These are phyloP conservation scores for Xylariaceae sp. DNA, from an alignment of 2,329 filamentous ascomycete genomes.

Conservation along the genomic window DNA sequence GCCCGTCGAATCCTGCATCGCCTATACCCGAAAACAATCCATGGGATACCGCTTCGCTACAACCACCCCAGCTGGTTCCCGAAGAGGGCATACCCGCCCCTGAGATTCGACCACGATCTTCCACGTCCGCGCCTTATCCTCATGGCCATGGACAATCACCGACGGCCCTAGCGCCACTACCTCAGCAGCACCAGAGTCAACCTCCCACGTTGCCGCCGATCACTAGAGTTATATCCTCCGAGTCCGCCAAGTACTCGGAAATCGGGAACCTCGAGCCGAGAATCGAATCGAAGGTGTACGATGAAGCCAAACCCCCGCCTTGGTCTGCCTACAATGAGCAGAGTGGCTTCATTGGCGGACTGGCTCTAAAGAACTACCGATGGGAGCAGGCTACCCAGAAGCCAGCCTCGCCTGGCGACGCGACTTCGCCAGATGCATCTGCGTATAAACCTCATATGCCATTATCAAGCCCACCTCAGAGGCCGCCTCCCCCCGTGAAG, in stretches of 20 bases:
- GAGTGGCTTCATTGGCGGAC: slow-evolving; percentile 47
- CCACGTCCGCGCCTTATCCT: slow-evolving; percentile 21
- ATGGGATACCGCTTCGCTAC: slow-evolving; percentile 32
- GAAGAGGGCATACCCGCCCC: slow-evolving; percentile 38
- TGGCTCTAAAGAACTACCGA: slow-evolving; percentile 45
- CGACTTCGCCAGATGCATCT: slow-evolving; percentile 6
- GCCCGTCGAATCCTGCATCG: slow-evolving; percentile 47
- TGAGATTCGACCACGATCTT: slow-evolving; percentile 32
- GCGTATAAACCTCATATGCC: slow-evolving; percentile 21
- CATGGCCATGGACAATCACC: slow-evolving; percentile 31
- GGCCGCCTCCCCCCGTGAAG: slow-evolving; percentile 19
- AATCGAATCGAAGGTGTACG: slow-evolving; percentile 1
- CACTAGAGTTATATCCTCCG: slow-evolving; percentile 37
- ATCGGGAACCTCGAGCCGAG: slow-evolving; percentile 7
- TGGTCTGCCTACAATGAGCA: slow-evolving; percentile 29
- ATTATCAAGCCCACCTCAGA: slow-evolving; percentile 21
- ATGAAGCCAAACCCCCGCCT: slow-evolving; percentile 12
- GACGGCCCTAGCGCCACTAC: slow-evolving; percentile 7
- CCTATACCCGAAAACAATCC: slow-evolving; percentile 40
- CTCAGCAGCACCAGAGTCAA: slow-evolving; percentile 20
- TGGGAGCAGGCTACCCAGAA: slow-evolving; percentile 26
- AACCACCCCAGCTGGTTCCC: slow-evolving; percentile 33
- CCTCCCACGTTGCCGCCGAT: slow-evolving; percentile 36
- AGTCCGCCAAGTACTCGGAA: slow-evolving; percentile 21
- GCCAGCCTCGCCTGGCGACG: slow-evolving; percentile 13